Evolutionary conservation across 345 rosid genomes (phyloP), one percentile per base, ranked within the genome.

Genomic region (Linum usitatissimum): DNA sequence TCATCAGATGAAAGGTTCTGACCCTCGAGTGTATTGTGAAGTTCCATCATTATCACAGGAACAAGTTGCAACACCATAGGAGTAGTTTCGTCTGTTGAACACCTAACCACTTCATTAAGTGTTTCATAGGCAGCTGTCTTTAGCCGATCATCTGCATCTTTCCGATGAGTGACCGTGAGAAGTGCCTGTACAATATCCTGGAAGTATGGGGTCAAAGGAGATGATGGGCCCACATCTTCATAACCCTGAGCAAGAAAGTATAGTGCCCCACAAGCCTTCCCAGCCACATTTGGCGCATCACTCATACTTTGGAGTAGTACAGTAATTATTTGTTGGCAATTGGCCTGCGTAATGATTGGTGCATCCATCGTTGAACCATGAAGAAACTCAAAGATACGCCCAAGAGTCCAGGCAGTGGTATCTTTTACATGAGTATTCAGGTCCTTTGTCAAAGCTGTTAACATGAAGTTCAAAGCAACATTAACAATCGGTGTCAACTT

Each of bases 281-380:
- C 90, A 0, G 90, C 86, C 55, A 81, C 90, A 77, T 84, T 84
- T 19, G 90, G 84, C 53, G 67, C 90, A 68, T 86, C 93, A 57
- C 80, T 84, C 90, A 86, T 86, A 66, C 83, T 70, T 65, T 84
- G 87, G 64, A 86, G 77, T 31, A 86, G 77, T 40, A 86, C 93
- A 4, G 85, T 84, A n/a, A 84, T 72, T 18, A 86, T 86, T 65
- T 82, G 93, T 69, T 86, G 93, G 73, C 93, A 86, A 79, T 86
- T 86, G 31, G 76, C 80, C 62, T 69, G 86, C 28, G 82, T 82
- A 58, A 86, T 82, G 66, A 86, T 76, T 10, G 87, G 84, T 53
- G 85, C 71, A 68, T 72, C 89, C 14, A 82, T 23, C 55, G 81
- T 73, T 62, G 89, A 86, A 65, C 93, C 89, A 68, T 82, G 89